Evolutionary conservation across 768 basidiomycete species (phyloP), one percentile per base, ranked within the genome.

Genomic region (Podaxis sp.): DNA sequence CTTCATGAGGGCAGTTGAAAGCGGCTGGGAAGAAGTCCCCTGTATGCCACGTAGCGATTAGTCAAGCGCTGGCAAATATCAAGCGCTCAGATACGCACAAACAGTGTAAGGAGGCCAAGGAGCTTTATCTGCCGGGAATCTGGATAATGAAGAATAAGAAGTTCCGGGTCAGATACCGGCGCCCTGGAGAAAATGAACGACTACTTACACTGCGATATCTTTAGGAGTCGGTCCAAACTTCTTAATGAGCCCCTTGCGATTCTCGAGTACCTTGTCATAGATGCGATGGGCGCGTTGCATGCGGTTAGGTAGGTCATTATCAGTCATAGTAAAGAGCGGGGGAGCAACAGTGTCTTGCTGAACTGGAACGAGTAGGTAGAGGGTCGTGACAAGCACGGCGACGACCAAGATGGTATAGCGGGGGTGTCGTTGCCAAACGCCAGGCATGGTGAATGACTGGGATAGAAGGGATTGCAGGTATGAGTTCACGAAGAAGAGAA

Each of bases 91-190:
- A n/a, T 19, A 77, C 84, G 68, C 67, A 86, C 85, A 85, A 54
- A 82, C 79, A 17, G 84, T 86, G 67, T 86, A 86, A 3, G 84
- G 74, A 19, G 84, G 83, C 83, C 82, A 86, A 3, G 84, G 85
- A 3, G 76, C 67, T 53, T 76, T 77, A 65, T 82, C 76, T 38
- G 82, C 76, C 26, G 84, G 84, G 69, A 86, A 86, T 67, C 84
- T 85, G 63, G 19, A 15, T 51, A 12, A 13, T 11, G 48, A n/a
- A 22, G 40, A 33, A 62, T 19, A 7, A 33, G 8, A 33, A 33
- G 33, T 9, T 64, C 65, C n/a, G 44, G 40, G 51, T 59, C 56
- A 65, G 39, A 57, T 4, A 44, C 33, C 3, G 11, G 19, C 9
- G 2, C 4, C 53, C 39, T 15, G n/a, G 39, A 28, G 36, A 53